Base-by-base conservation (phyloP, 768 basidiomycete species). In the Mycena floridula region DNA sequence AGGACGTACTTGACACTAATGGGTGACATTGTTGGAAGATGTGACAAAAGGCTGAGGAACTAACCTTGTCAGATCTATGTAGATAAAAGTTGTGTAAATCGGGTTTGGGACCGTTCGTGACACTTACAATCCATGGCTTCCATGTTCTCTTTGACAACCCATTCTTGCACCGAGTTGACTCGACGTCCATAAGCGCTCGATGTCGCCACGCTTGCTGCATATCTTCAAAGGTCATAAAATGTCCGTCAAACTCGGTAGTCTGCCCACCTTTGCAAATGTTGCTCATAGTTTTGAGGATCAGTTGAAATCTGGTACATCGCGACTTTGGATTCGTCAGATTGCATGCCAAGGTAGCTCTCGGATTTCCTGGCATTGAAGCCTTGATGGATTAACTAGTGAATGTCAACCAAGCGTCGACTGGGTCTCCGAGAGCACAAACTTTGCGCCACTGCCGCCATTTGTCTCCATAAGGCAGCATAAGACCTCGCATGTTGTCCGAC, bases 371-470 rank as follows among this genome's bases (percentile, higher is more conserved):
- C 55, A 41, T 72, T 69, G 46, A 73, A 71, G 1, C 68, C 69
- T 12, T 57, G 53, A 48, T 76, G 74, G 28, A 74, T 62, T 21
- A 74, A 61, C 72, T 73, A 42, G 20, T 12, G 13, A 22, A 35
- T 15, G 32, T 35, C 32, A 35, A 13, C 0, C 20, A 8, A 39
- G 9, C 6, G 9, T 43, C 23, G 25, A 35, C 15, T 44, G 4
- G 23, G 23, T 16, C 7, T 16, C 13, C 13, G 16, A 37, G 11
- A 16, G 2, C 2, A 21, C 12, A n/a, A 22, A 72, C 73, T 57
- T 69, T 72, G 16, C 73, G 66, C 69, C 70, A 73, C 55, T 61
- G 67, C 16, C 69, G 62, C 74, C 72, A 76, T n/a, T 53, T 47
- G 5, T 71, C 67, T 25, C 63, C 66, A 44, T 70, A 65, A 2